These are phyloP conservation scores for Friedmanniomyces simplex DNA, from an alignment of 495 filamentous ascomycete genomes.

Conservation along the genomic window DNA sequence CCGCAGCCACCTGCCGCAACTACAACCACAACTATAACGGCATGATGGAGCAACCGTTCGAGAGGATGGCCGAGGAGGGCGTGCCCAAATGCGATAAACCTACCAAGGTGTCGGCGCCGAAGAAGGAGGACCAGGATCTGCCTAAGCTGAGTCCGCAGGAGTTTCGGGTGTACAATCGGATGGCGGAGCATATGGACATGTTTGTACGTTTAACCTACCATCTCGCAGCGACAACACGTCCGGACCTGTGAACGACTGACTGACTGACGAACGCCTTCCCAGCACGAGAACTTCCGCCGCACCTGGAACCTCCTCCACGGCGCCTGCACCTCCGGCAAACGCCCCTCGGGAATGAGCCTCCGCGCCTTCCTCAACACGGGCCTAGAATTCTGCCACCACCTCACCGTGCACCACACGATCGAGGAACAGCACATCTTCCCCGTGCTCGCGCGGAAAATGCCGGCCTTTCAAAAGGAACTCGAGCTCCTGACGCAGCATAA, in stretches of 20 bases:
- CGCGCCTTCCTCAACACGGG: conserved; percentile 54
- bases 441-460: conserved; percentile 65
- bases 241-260: too few species aligned
- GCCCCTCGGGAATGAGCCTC: conserved; percentile 48
- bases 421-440: conserved; percentile 82
- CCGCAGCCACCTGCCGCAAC: background rate
- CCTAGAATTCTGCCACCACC: conserved; percentile 53
- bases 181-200: conserved; percentile 69
- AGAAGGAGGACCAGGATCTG: conserved; percentile 18
- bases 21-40: too few species aligned
- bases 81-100: conserved; percentile 4
- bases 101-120: background rate
- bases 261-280: too few species aligned
- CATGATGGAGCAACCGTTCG: conserved; percentile 11
- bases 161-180: conserved; percentile 56
- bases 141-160: conserved; percentile 45
- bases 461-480: conserved; percentile 57
- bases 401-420: conserved; percentile 70
- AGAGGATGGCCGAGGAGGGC: conserved; percentile 11
- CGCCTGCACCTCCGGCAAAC: conserved; percentile 43
- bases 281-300: conserved; percentile 69
- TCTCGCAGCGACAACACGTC: too few species aligned
- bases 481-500: conserved; percentile 69
- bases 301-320: conserved; percentile 60
- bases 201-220: too few species aligned